phyloP scores from a whole-genome alignment of 1,139 yeast species.

The Hanseniaspora uvarum region DNA sequence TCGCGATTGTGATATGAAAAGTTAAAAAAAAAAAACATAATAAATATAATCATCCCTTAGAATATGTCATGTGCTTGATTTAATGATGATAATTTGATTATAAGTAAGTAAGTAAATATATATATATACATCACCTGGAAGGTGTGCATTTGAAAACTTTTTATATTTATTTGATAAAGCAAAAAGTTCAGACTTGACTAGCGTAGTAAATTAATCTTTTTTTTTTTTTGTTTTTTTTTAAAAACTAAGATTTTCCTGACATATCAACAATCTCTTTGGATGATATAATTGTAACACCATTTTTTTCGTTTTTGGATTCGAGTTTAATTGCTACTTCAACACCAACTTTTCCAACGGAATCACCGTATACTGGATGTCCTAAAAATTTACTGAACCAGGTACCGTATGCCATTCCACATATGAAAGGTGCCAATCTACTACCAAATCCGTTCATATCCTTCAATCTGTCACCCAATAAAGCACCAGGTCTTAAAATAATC shows the following conservation, averaged over 20 bases:
- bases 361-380: constrained; percentile 38
- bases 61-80: too few relatives aligned
- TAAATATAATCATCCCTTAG: too few relatives aligned
- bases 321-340: constrained; percentile 30
- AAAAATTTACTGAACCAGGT: constrained; percentile 31
- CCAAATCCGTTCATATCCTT: constrained; percentile 34
- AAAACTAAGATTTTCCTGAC: not conserved
- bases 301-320: constrained; percentile 13
- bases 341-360: constrained; percentile 43
- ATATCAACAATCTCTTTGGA: constrained; percentile 24
- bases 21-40: too few relatives aligned
- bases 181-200: not conserved
- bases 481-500: constrained; percentile 63
- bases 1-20: too few relatives aligned
- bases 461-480: constrained; percentile 52
- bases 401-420: constrained; percentile 34
- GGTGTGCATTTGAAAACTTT: too few relatives aligned
- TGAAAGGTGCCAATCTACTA: constrained; percentile 26
- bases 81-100: too few relatives aligned
- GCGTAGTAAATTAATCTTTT: too few relatives aligned
- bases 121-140: too few relatives aligned
- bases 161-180: not conserved
- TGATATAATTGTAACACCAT: constrained; percentile 26
- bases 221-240: not conserved
- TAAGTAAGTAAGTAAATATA: too few relatives aligned